Conservation (phyloP, 495 filamentous ascomycete species). For the Talaromyces wortmannii region DNA sequence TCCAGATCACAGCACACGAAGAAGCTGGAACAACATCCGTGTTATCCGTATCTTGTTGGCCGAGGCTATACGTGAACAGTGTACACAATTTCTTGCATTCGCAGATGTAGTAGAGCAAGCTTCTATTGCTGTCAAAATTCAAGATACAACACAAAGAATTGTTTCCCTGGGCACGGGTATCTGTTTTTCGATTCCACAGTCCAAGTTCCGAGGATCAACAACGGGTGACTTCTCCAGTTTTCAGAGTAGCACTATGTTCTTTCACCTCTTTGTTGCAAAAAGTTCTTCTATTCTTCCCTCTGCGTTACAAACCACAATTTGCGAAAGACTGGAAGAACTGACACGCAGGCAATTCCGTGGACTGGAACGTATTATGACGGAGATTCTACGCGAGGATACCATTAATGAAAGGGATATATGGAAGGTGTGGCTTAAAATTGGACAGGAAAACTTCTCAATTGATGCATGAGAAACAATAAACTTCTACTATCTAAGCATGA, state of each 20-base stretch:
- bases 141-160: background rate
- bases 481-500: background rate
- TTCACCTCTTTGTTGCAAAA: constrained; percentile 1
- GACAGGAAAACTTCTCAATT: constrained; percentile 1
- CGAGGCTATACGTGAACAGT: constrained; percentile 1
- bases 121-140: background rate
- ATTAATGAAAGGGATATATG: background rate
- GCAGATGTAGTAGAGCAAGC: background rate
- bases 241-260: background rate
- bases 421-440: background rate
- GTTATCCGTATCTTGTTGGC: constrained; percentile 1
- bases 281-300: background rate
- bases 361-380: background rate
- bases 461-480: background rate
- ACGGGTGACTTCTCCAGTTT: background rate
- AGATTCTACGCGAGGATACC: background rate
- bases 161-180: background rate
- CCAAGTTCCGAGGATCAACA: background rate
- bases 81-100: background rate
- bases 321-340: background rate
- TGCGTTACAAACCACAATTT: background rate
- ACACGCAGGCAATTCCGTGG: background rate
- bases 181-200: background rate
- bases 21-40: constrained; percentile 2
- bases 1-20: constrained; percentile 1